phyloP scores from a whole-genome alignment of 768 basidiomycete species.

The Hirschioporus abietinus region DNA sequence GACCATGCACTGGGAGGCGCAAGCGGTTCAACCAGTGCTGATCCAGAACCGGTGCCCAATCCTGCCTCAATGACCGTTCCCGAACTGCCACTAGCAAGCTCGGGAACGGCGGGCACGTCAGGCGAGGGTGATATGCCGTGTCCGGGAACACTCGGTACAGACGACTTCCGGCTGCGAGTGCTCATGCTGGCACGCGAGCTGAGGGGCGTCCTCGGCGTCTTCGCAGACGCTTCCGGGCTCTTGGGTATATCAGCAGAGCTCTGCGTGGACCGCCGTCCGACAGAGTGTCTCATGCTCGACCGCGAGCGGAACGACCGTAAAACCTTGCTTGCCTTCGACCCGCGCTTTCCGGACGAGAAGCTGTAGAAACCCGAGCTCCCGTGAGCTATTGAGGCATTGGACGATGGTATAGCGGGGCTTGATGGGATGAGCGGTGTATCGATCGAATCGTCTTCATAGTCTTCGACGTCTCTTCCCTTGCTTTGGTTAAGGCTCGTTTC shows the following conservation, averaged over 20 bases:
- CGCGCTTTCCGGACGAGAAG: neutral
- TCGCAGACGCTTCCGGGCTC: neutral
- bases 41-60: neutral
- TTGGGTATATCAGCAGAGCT: neutral
- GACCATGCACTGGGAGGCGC: neutral
- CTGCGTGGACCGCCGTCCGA: neutral
- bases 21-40: neutral
- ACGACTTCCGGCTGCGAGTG: neutral
- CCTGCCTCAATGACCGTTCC: neutral
- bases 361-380: neutral
- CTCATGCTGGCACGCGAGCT: neutral
- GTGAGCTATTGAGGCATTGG: neutral
- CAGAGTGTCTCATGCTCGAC: neutral
- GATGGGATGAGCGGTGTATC: neutral
- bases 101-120: neutral
- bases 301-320: neutral
- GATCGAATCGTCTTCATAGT: neutral
- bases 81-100: neutral
- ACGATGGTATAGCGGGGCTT: neutral
- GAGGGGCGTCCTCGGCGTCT: neutral
- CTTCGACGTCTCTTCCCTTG: neutral
- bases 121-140: neutral
- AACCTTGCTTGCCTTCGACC: neutral
- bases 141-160: neutral
- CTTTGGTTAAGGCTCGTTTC: neutral